Conservation (phyloP, 352 stramenopile species). For the Phytophthora multivora region DNA sequence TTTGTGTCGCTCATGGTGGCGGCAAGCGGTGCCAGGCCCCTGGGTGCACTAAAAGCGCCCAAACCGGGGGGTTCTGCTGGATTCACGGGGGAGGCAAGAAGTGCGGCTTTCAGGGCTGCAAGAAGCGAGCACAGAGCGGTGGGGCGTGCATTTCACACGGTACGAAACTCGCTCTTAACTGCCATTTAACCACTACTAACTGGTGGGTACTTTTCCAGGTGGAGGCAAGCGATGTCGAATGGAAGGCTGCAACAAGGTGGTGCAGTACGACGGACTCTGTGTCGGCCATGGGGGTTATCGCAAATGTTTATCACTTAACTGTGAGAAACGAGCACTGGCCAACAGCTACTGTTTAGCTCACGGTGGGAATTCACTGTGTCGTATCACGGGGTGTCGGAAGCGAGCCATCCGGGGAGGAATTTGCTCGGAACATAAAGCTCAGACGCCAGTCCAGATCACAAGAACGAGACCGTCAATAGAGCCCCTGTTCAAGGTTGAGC, state of each 20-base stretch:
- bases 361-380: constrained; percentile 48
- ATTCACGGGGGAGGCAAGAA: constrained; percentile 68
- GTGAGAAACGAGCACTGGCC: constrained; percentile 46
- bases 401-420: constrained; percentile 42
- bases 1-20: constrained; percentile 65
- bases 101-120: constrained; percentile 50
- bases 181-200: constrained; percentile 1
- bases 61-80: constrained; percentile 52
- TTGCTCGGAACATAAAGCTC: constrained; percentile 43
- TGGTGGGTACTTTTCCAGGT: constrained; percentile 21
- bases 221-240: constrained; percentile 55
- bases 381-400: constrained; percentile 34
- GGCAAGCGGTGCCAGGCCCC: constrained; percentile 51
- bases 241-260: constrained; percentile 58
- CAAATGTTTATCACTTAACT: constrained; percentile 52
- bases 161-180: neutral
- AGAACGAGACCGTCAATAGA: constrained; percentile 21
- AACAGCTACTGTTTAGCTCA: constrained; percentile 56
- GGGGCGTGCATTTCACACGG: constrained; percentile 62
- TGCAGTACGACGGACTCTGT: constrained; percentile 65
- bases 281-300: constrained; percentile 61
- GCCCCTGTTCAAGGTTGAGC: constrained; percentile 20
- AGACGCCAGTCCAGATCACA: neutral
- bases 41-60: constrained; percentile 41
- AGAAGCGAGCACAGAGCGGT: constrained; percentile 59